A percentile compares a stretch with the other conserved stretches of the same genome.
phyloP scores from a whole-genome alignment of 768 basidiomycete genomes.

The Hericium erinaceus region DNA sequence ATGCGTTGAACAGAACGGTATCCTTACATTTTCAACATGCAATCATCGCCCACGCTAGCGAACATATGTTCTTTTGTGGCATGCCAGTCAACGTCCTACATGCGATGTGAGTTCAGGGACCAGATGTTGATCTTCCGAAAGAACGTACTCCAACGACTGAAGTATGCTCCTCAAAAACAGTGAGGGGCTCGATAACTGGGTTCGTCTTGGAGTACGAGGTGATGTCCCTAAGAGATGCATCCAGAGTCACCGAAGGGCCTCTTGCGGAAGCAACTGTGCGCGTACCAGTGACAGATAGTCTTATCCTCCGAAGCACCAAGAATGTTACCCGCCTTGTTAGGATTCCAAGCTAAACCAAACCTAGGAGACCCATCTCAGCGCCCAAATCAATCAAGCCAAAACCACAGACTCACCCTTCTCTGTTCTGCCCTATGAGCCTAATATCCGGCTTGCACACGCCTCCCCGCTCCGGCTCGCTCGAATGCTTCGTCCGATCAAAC shows the following conservation, averaged over 20 bases:
- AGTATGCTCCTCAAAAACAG: constrained; percentile 79
- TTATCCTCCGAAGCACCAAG: constrained; percentile 92
- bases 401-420: constrained; percentile 68
- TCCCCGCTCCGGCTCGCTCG: constrained; percentile 82
- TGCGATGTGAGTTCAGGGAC: no score
- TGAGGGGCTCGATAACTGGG: constrained; percentile 73
- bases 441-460: constrained; percentile 89
- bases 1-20: not conserved
- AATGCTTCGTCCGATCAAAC: constrained; percentile 97
- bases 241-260: not conserved
- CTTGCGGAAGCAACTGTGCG: not conserved
- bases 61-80: constrained; percentile 72
- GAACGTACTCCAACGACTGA: constrained; percentile 81
- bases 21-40: constrained; percentile 83
- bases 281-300: constrained; percentile 90
- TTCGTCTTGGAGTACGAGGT: constrained; percentile 79
- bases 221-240: constrained; percentile 62
- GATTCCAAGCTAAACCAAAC: constrained; percentile 92
- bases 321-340: constrained; percentile 71
- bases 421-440: constrained; percentile 77
- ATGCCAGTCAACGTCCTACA: constrained; percentile 96
- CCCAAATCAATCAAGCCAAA: not conserved
- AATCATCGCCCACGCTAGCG: constrained; percentile 94
- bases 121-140: no score
- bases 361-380: constrained; percentile 28